Base-by-base conservation (phyloP, 2,329 filamentous ascomycete species). In the Aureobasidium sp. region DNA sequence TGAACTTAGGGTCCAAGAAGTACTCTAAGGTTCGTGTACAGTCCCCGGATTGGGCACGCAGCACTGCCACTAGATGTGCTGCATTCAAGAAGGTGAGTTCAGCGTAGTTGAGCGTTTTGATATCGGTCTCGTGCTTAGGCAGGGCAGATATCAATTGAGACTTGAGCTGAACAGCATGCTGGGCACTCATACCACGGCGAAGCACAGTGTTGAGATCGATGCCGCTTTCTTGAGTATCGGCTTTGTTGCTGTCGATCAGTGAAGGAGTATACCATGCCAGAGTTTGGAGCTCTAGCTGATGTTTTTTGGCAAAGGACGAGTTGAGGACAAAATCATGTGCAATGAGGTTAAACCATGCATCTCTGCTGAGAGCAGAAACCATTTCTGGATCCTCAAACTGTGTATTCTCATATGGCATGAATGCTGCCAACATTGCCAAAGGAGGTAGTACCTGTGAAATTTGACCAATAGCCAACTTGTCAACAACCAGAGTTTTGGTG, bases 301-400 rank as follows among this genome's bases (percentile, higher is more conserved):
- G 82, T 59, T 81, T 80, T 65, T 84, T 85, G 16, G 85, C 87
- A 52, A 86, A 80, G 14, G 84, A 79, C 0, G 89, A 91, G 14
- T 79, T 79, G 10, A 85, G 77, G 8, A 84, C 85, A 66, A 97
- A 95, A 4, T 90, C 93, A 67, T 98, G 93, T 0, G 95, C 86
- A 19, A 90, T 88, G 57, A 97, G 89, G 63, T 98, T 99, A 72
- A 96, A 97, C 93, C 93, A 99, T 4, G 89, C 88, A 74, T 98
- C 90, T 49, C 91, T 84, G 22, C 81, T 79, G 57, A 86, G 79
- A 6, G 82, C 80, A 5, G 64, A 64, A 27, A 77, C 64, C 25
- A 70, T 65, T 12, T 73, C 67, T 34, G 70, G 65, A 17, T 70
- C 62, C 55, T 91, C 83, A 52, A 67, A 66, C 2, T 64, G 60